Base-by-base conservation (phyloP, 2,329 filamentous ascomycete species). In the Dissoconium aciculare region DNA sequence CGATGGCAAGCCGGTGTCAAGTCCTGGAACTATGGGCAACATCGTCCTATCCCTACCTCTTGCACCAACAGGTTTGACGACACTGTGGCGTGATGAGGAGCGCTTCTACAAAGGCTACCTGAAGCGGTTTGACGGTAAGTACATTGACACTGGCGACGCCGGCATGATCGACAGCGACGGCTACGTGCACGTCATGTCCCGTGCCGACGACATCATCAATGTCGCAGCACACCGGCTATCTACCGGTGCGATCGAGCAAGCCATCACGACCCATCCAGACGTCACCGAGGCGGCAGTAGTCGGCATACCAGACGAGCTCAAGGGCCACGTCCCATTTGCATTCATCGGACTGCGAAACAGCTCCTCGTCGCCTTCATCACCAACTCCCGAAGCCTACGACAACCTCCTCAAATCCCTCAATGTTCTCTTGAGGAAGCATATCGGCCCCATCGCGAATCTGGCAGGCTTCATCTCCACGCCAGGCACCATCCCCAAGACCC, bases 141-240 rank as follows among this genome's bases (percentile, higher is more conserved):
- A 82, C 81, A 57, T 94, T 26, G 85, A 95, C 50, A 94, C 85
- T 0, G 87, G 85, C 2, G 85, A 95, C 51, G 78, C 83, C 1
- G 85, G 87, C 0, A 74, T 84, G 63, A 73, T 94, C 34, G 85
- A 94, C 49, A 54, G 67, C 10, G 75, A 87, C 24, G 71, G 69
- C 4, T 73, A 73, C 42, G 38, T 44, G 9, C 40, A 72, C 43
- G 63, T 77, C 43, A 74, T 76, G 67, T 63, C 64, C 3, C 55
- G 71, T 31, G 66, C 66, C 17, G 85, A 94, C 58, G 85, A 94
- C 53, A 78, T 94, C 36, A 84, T 94, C 50, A 94, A 94, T 50
- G 85, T 93, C n/a, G 85, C 84, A 24, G 84, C 85, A 4, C 85
- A 94, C 59, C 71, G 85, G 10, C 75, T 94, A 38, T 87, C 79